Percentiles rank a stretch among this genome's conserved stretches.
Evolutionary conservation across 192 early-diverging fungal genomes (phyloP).

Genomic region (Entomortierella chlamydospora): DNA sequence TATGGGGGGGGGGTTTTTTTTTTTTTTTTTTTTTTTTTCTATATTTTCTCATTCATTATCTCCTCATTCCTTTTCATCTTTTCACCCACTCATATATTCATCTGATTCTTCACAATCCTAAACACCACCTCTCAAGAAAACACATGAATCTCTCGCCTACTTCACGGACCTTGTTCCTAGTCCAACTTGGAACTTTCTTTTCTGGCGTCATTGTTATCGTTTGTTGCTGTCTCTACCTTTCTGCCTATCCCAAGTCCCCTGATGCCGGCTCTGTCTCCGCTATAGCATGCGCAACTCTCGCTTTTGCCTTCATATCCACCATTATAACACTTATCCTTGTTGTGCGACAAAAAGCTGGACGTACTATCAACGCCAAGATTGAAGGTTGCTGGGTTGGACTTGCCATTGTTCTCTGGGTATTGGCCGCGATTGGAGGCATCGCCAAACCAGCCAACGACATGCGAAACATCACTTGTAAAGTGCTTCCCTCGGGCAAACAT

Average conservation of each 20-base stretch:
- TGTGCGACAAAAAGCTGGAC: slow-evolving; percentile 42
- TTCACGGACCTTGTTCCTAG: slow-evolving; percentile 46
- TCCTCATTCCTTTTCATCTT: too few species aligned
- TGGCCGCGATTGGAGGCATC: slow-evolving; percentile 43
- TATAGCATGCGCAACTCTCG: slow-evolving; percentile 33
- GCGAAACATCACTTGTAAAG: slow-evolving; percentile 27
- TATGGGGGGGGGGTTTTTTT: too few species aligned
- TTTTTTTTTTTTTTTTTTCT: too few species aligned
- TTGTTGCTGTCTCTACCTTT: slow-evolving; percentile 48
- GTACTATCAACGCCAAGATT: slow-evolving; percentile 30
- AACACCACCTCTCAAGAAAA: too few species aligned
- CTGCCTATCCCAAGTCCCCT: slow-evolving; percentile 49
- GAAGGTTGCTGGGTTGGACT: slow-evolving; percentile 50
- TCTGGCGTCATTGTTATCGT: slow-evolving; percentile 41
- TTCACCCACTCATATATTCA: too few species aligned
- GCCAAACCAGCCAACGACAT: slow-evolving; percentile 50
- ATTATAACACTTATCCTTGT: slow-evolving; percentile 27
- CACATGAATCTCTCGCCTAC: slow-evolving; percentile 48
- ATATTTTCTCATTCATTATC: too few species aligned
- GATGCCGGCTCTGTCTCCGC: slow-evolving; percentile 27
- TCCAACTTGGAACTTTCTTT: slow-evolving; percentile 42
- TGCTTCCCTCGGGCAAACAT: slow-evolving; percentile 34
- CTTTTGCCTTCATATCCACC: slow-evolving; percentile 37
- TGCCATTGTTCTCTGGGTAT: slow-evolving; percentile 34
- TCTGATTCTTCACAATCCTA: too few species aligned